Percentiles rank a stretch among this genome's conserved stretches.
These are phyloP conservation scores for Coemansia sp. DNA, from an alignment of 192 early-diverging fungal species.

Conservation along the genomic window DNA sequence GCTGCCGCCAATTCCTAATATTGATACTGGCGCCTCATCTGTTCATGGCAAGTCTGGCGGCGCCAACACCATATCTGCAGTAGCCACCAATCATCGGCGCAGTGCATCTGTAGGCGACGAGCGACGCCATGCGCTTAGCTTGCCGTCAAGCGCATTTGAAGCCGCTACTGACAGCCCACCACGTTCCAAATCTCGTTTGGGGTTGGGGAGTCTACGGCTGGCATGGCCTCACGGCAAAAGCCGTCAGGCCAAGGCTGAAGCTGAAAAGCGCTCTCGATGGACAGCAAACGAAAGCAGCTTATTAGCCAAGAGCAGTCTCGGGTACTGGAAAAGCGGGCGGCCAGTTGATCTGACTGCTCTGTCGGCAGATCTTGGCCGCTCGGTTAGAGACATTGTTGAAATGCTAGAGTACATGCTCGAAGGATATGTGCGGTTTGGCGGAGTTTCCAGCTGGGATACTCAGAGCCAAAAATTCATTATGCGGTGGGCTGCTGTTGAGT, in stretches of 20 bases:
- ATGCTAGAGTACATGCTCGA: slow-evolving; percentile 50
- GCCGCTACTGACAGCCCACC: slow-evolving; percentile 9
- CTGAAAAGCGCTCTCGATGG: slow-evolving; percentile 19
- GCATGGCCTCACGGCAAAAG: slow-evolving; percentile 20
- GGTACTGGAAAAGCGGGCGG: slow-evolving; percentile 31
- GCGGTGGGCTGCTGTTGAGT: slow-evolving; percentile 41
- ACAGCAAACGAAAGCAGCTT: slow-evolving; percentile 25
- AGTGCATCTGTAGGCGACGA: slow-evolving; percentile 25
- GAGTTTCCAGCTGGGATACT: slow-evolving; percentile 28
- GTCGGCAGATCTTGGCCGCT: slow-evolving; percentile 22
- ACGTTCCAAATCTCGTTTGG: slow-evolving; percentile 17
- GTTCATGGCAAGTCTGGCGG: not conserved
- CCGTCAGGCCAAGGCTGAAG: slow-evolving; percentile 6
- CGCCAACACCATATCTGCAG: not conserved
- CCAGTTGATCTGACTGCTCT: slow-evolving; percentile 21
- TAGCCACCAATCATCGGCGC: slow-evolving; percentile 15
- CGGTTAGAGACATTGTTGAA: slow-evolving; percentile 23
- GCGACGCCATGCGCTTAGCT: not conserved
- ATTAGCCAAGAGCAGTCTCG: slow-evolving; percentile 28
- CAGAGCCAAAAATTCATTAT: slow-evolving; percentile 22
- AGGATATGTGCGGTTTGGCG: slow-evolving; percentile 41
- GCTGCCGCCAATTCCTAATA: slow-evolving; percentile 31
- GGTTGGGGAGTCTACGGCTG: slow-evolving; percentile 25
- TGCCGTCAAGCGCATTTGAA: not conserved
- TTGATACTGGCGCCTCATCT: slow-evolving; percentile 10